Evolutionary conservation across 371 early-diverging fungal genomes (phyloP).

Genomic region (Apophysomyces elegans): DNA sequence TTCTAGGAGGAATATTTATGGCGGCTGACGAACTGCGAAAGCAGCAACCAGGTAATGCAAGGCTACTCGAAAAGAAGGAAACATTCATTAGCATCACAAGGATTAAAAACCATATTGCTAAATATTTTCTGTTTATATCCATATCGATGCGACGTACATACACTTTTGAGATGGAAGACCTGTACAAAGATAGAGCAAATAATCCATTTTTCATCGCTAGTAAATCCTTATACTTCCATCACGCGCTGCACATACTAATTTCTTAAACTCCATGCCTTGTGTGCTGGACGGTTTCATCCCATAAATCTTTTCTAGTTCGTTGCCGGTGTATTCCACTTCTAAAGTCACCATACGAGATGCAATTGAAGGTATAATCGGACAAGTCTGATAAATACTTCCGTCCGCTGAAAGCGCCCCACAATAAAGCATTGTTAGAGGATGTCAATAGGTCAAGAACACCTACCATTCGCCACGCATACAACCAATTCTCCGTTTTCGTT

Average conservation of each 20-base stretch:
- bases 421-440: not conserved
- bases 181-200: no score
- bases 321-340: conserved; percentile 42
- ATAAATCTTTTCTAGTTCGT: conserved; percentile 39
- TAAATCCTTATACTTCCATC: conserved; percentile 44
- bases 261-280: conserved; percentile 17
- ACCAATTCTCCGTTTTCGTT: conserved; percentile 32
- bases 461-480: conserved; percentile 39
- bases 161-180: no score
- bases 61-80: no score
- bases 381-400: conserved; percentile 45
- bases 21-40: no score
- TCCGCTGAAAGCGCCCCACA: conserved; percentile 28
- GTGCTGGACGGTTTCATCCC: conserved; percentile 24
- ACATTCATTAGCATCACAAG: no score
- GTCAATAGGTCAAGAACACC: not conserved
- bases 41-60: no score
- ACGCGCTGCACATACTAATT: conserved; percentile 35
- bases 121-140: no score
- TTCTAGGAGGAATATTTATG: no score
- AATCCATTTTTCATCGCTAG: conserved; percentile 8
- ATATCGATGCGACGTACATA: no score
- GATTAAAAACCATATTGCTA: no score
- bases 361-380: conserved; percentile 19
- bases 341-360: not conserved